A percentile compares a stretch with the other conserved stretches of the same genome.
Evolutionary conservation across 192 early-diverging fungal genomes (phyloP).

Genomic region (Coemansia sp.): DNA sequence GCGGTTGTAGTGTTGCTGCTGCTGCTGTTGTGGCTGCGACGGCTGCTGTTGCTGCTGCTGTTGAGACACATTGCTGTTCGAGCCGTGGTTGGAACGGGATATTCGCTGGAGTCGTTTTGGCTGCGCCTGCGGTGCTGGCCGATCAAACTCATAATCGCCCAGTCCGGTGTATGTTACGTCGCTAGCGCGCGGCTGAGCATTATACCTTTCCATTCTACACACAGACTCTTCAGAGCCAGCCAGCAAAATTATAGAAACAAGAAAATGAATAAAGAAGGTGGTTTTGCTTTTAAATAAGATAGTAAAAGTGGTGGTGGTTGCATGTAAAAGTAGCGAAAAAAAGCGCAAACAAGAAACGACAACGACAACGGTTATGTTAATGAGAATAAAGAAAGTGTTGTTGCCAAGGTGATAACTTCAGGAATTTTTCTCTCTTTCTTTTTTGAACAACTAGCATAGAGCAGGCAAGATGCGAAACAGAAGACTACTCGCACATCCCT

Average conservation of each 20-base stretch:
- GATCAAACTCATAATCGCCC: conserved; percentile 36
- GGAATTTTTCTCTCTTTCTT: no score
- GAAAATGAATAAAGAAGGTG: background rate
- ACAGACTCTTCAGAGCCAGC: background rate
- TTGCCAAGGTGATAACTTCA: no score
- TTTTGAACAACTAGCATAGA: no score
- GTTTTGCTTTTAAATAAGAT: no score
- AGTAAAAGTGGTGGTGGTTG: no score
- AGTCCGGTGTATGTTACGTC: conserved; percentile 18
- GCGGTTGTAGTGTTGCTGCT: background rate
- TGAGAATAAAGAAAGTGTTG: no score
- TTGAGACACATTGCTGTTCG: conserved; percentile 6
- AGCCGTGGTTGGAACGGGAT: conserved; percentile 21
- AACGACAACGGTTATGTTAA: no score
- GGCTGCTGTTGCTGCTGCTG: conserved; percentile 14
- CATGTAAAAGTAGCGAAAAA: no score
- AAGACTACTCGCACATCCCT: no score
- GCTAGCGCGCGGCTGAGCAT: conserved; percentile 17
- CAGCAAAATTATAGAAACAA: background rate
- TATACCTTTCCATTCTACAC: conserved; percentile 41
- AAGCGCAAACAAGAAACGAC: no score
- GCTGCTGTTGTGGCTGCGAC: conserved; percentile 8
- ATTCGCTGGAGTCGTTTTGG: conserved; percentile 48
- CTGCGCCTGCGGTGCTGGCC: conserved; percentile 28
- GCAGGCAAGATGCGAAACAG: no score